phyloP scores from a whole-genome alignment of 352 stramenopile species.

The Globisporangium nunn region DNA sequence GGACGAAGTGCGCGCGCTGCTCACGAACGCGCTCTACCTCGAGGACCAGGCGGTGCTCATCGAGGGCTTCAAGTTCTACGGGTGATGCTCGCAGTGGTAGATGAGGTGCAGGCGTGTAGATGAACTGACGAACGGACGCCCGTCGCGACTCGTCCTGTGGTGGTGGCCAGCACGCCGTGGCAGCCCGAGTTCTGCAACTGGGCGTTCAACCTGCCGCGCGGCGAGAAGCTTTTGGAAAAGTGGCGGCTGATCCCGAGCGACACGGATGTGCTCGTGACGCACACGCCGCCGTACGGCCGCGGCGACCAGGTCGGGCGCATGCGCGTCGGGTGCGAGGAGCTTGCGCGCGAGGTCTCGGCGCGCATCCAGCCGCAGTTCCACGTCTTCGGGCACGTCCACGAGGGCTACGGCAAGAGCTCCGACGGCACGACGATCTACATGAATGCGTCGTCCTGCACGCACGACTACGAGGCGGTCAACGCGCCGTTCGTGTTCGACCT shows the following conservation, averaged over 20 bases:
- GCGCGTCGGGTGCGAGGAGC: conserved; percentile 66
- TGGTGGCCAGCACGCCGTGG: conserved; percentile 28
- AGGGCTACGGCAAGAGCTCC: conserved; percentile 66
- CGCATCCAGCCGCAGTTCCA: conserved; percentile 68
- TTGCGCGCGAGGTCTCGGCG: conserved; percentile 60
- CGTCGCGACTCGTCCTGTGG: background rate
- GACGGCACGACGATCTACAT: conserved; percentile 80
- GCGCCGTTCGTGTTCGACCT: conserved; percentile 54
- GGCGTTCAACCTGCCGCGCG: conserved; percentile 68
- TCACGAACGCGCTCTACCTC: conserved; percentile 73
- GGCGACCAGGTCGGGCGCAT: conserved; percentile 49
- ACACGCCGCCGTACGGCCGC: conserved; percentile 77
- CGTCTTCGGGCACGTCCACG: conserved; percentile 90
- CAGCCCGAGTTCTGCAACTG: conserved; percentile 83
- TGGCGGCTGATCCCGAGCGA: conserved; percentile 49
- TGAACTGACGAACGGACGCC: background rate
- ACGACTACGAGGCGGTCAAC: conserved; percentile 73
- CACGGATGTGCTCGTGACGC: conserved; percentile 85
- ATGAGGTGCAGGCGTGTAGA: background rate
- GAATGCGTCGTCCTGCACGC: conserved; percentile 78
- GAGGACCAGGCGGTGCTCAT: conserved; percentile 70
- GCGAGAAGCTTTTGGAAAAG: conserved; percentile 26
- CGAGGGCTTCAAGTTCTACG: conserved; percentile 71
- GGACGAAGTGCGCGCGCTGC: conserved; percentile 54
- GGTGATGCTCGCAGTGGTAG: conserved; percentile 14